Conservation (phyloP, 208 protist genomes). For the Phytomonas sp. region DNA sequence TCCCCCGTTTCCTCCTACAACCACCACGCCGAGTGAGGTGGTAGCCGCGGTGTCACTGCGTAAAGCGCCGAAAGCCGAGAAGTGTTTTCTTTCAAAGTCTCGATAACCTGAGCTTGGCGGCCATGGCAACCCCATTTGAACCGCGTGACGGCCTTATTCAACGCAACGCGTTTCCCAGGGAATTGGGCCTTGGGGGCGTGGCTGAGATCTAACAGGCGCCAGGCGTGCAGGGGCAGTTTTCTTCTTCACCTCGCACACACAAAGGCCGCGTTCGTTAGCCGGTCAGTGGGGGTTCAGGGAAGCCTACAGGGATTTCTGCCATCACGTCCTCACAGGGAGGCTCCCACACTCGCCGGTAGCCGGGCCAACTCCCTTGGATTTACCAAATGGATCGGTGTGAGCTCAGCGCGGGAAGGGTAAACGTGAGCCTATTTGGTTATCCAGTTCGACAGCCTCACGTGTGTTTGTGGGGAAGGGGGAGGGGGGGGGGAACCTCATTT, state of each 20-base stretch:
- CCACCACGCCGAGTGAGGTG: neutral
- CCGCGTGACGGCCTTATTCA: slow-evolving; percentile 73
- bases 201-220: slow-evolving; percentile 33
- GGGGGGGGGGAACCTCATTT: neutral
- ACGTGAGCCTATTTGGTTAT: slow-evolving; percentile 5
- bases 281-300: slow-evolving; percentile 59
- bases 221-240: slow-evolving; percentile 70
- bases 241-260: slow-evolving; percentile 33
- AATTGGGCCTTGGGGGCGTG: slow-evolving; percentile 48
- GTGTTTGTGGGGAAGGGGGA: slow-evolving; percentile 49
- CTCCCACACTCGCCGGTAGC: neutral
- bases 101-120: neutral
- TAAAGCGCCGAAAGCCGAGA: neutral
- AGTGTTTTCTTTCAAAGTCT: neutral
- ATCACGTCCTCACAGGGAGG: slow-evolving; percentile 21
- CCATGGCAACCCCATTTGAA: slow-evolving; percentile 29
- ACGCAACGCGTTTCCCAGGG: slow-evolving; percentile 48
- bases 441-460: neutral
- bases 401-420: slow-evolving; percentile 1
- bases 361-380: neutral
- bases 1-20: neutral
- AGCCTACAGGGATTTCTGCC: slow-evolving; percentile 42
- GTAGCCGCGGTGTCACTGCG: neutral
- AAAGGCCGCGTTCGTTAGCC: slow-evolving; percentile 36
- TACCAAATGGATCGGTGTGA: neutral